Percentiles rank a stretch among this genome's conserved stretches.
phyloP scores from a whole-genome alignment of 345 rosid species.

The Barbarea vulgaris region DNA sequence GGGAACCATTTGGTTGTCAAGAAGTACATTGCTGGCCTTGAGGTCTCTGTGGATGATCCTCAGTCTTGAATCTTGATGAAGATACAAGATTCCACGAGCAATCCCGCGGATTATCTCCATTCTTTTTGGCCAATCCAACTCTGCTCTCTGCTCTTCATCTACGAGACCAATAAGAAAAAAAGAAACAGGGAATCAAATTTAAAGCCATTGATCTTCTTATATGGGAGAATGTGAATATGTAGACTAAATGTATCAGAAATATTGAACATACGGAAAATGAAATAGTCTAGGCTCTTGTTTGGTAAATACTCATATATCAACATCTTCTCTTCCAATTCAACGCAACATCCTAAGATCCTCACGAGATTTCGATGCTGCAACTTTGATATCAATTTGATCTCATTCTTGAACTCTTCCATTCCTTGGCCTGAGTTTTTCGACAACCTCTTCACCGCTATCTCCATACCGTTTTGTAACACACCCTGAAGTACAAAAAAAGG shows the following conservation, averaged over 20 bases:
- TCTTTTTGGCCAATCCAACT: constrained; percentile 58
- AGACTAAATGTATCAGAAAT: not conserved
- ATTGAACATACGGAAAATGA: constrained; percentile 50
- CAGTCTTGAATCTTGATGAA: constrained; percentile 70
- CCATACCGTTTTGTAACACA: constrained; percentile 42
- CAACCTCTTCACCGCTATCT: constrained; percentile 58
- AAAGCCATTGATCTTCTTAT: not conserved
- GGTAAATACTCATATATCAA: constrained; percentile 66
- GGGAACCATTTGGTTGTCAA: constrained; percentile 53
- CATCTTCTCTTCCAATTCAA: constrained; percentile 57
- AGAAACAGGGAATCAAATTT: not conserved
- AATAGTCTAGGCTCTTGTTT: constrained; percentile 61
- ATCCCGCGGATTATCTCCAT: constrained; percentile 55
- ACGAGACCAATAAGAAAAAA: not conserved
- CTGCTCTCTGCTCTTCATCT: constrained; percentile 40
- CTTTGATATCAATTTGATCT: constrained; percentile 47
- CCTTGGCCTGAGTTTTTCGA: constrained; percentile 60
- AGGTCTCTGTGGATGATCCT: constrained; percentile 74
- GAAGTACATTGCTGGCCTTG: constrained; percentile 59
- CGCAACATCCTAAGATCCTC: constrained; percentile 68
- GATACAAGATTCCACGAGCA: constrained; percentile 67
- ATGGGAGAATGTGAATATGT: not conserved
- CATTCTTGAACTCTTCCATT: constrained; percentile 53
- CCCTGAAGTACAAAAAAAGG: constrained; percentile 44
- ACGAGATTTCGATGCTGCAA: constrained; percentile 79